Base-by-base conservation (phyloP, 805 yeast genomes). In the Pichia exigua region DNA sequence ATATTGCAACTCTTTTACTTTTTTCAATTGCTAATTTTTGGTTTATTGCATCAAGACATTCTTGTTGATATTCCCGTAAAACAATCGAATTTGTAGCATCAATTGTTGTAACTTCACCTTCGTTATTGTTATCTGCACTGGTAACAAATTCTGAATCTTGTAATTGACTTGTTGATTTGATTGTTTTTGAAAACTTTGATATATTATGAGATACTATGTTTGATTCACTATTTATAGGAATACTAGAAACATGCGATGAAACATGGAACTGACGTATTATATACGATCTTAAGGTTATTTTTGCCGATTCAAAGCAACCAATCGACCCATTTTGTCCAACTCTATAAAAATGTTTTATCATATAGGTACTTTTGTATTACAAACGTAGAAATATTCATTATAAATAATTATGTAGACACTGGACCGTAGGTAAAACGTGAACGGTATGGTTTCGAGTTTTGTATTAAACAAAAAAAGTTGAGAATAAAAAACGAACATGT, bases 1-100 rank as follows among this genome's bases (percentile, higher is more conserved):
- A 85, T 2, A 89, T 90, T 0, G 92, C 97, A 0, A 89, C 77
- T 46, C 94, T 71, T 20, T 73, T 66, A 2, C 66, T 58, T 1
- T 58, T 30, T 0, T 66, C 59, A 2, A 85, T 6, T 7, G 45
- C 20, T 13, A 59, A 62, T 0, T 87, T 75, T 0, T 65, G 57
- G 1, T 81, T 58, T 35, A 91, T 81, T 0, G 73, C 64, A 1
- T 75, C 62, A 2, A 90, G 77, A 48, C 95, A 91, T 44, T 84
- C 82, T 27, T 74, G 66, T 62, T 91, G 97, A 63, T 91, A 91
- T 8, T 40, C 50, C 24, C 58, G 44, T 44, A 55, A 41, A 20
- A 17, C 42, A 26, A 48, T 43, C 6, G 26, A 17, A 30, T 30
- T 30, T 24, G 45, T 17, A 2, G 43, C 20, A 39, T 35, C 38